These are phyloP conservation scores for Linum trigynum DNA, from an alignment of 345 rosid genomes.

Conservation along the genomic window DNA sequence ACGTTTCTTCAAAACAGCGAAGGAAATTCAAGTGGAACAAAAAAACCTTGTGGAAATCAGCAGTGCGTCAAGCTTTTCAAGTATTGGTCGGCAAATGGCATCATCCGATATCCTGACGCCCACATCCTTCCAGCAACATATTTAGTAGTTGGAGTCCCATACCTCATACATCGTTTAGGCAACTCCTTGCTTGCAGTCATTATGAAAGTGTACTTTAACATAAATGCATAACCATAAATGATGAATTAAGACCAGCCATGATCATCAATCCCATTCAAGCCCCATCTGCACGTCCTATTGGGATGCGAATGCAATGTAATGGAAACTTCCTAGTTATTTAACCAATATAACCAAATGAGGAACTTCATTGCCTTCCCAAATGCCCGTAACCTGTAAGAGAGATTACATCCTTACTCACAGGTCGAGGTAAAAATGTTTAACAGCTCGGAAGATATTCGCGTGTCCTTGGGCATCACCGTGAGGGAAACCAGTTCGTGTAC, in stretches of 20 bases:
- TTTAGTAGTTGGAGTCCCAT: constrained; percentile 63
- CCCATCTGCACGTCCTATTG: no score
- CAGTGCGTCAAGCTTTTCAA: constrained; percentile 62
- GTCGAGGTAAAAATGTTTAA: constrained; percentile 90
- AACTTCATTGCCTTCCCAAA: background rate
- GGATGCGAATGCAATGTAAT: background rate
- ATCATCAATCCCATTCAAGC: background rate
- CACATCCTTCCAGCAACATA: constrained; percentile 65
- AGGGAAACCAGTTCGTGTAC: constrained; percentile 73
- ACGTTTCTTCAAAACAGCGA: background rate
- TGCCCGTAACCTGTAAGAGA: background rate
- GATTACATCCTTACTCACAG: constrained; percentile 54
- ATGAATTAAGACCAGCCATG: background rate
- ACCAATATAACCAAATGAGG: background rate
- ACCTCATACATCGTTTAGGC: constrained; percentile 71
- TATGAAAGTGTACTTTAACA: constrained; percentile 79
- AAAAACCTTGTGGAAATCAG: constrained; percentile 93
- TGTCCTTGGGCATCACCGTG: constrained; percentile 84
- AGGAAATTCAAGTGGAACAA: constrained; percentile 6
- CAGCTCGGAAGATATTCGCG: constrained; percentile 74
- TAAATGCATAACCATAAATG: constrained; percentile 10
- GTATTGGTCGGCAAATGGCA: constrained; percentile 67
- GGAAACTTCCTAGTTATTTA: background rate
- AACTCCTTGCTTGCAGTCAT: constrained; percentile 89
- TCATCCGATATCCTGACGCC: constrained; percentile 87